Evolutionary conservation across 208 protist species (phyloP).

Genomic region (Crithidia fasciculata): DNA sequence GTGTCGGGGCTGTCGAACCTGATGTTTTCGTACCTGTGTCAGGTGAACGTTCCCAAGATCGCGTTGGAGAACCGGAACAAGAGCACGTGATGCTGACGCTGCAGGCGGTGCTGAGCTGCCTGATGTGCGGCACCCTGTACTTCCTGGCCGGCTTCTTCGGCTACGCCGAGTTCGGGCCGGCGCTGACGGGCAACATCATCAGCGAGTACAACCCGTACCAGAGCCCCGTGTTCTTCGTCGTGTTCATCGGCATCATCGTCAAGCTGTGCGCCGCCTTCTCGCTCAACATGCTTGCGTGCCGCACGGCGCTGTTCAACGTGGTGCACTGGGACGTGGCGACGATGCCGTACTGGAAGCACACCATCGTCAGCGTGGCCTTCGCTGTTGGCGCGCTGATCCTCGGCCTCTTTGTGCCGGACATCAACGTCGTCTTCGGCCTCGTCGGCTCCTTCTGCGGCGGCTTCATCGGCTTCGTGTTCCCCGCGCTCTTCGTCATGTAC

Average conservation of each 20-base stretch:
- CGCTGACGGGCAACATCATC: conserved; percentile 42
- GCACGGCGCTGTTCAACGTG: conserved; percentile 61
- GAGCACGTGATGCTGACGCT: conserved; percentile 36
- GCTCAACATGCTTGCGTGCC: conserved; percentile 57
- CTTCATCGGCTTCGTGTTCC: conserved; percentile 79
- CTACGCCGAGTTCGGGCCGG: conserved; percentile 74
- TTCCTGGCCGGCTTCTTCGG: conserved; percentile 64
- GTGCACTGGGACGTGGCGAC: conserved; percentile 52
- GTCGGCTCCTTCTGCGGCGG: conserved; percentile 70
- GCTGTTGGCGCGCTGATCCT: conserved; percentile 44
- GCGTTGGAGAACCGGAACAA: conserved; percentile 20
- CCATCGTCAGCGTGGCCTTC: conserved; percentile 30
- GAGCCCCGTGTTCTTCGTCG: conserved; percentile 60
- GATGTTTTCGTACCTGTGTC: conserved; percentile 74
- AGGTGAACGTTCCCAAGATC: conserved; percentile 18
- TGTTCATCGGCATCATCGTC: conserved; percentile 66
- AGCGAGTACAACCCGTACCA: conserved; percentile 64
- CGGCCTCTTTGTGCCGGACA: conserved; percentile 70
- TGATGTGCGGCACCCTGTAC: conserved; percentile 67
- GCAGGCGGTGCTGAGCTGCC: too few species aligned
- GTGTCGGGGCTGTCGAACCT: conserved; percentile 49
- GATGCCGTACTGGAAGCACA: conserved; percentile 66
- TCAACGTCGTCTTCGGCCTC: conserved; percentile 73
- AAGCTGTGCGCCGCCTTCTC: conserved; percentile 64
- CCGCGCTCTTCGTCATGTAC: conserved; percentile 72